Evolutionary conservation across 352 stramenopile genomes (phyloP).

Genomic region (Pythium biforme): DNA sequence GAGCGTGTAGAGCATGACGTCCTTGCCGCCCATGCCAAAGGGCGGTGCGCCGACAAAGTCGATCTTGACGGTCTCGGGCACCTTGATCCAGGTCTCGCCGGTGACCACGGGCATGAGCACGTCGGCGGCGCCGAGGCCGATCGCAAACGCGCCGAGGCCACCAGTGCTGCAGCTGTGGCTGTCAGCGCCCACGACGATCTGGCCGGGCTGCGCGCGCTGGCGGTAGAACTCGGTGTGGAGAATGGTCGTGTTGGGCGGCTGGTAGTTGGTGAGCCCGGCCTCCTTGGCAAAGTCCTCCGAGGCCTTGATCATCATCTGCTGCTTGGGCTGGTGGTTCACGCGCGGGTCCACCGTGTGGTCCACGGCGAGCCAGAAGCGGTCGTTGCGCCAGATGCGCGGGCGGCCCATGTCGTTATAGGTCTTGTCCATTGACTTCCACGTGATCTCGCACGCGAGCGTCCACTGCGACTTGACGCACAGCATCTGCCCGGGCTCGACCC

Average conservation of each 20-base stretch:
- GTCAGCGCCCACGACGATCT: constrained; percentile 84
- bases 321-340: constrained; percentile 76
- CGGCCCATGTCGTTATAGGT: constrained; percentile 86
- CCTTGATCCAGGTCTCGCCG: constrained; percentile 87
- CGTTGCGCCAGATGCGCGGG: constrained; percentile 79
- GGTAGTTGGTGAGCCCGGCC: constrained; percentile 77
- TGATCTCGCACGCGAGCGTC: constrained; percentile 85
- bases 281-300: constrained; percentile 81
- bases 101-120: constrained; percentile 86
- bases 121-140: constrained; percentile 71
- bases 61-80: constrained; percentile 84
- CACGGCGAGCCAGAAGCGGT: constrained; percentile 86
- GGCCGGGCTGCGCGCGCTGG: constrained; percentile 75
- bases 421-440: constrained; percentile 90
- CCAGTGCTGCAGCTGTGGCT: constrained; percentile 78
- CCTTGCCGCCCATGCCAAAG: constrained; percentile 79
- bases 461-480: constrained; percentile 84
- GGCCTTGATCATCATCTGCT: constrained; percentile 89
- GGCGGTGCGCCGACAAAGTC: constrained; percentile 71
- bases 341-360: constrained; percentile 84
- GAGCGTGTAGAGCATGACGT: constrained; percentile 86
- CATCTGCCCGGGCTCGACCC: constrained; percentile 70
- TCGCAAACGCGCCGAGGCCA: constrained; percentile 76
- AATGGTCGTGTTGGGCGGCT: constrained; percentile 85
- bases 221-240: constrained; percentile 88